Conservation (phyloP, 805 yeast species). For the Metschnikowia dekortorum region DNA sequence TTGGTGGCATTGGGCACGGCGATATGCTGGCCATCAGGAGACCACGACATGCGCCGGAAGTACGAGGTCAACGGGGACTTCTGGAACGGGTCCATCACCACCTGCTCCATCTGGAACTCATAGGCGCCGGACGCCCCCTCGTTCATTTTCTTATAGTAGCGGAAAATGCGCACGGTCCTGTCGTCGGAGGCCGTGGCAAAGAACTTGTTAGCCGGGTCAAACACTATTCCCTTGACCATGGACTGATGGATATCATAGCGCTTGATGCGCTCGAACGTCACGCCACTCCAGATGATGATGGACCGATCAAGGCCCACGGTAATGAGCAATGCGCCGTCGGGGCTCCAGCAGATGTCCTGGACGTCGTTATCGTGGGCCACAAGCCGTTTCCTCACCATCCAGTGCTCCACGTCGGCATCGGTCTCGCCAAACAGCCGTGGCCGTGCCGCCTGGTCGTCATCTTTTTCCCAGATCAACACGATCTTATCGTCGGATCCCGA, state of each 20-base stretch:
- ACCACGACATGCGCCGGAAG: conserved; percentile 82
- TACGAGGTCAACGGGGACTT: conserved; percentile 91
- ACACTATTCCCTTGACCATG: conserved; percentile 92
- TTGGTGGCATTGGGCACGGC: conserved; percentile 85
- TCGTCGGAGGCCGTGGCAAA: conserved; percentile 98
- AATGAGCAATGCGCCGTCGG: conserved; percentile 84
- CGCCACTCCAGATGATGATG: conserved; percentile 89
- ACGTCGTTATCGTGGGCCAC: conserved; percentile 98
- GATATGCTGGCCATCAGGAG: conserved; percentile 84
- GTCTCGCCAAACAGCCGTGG: conserved; percentile 64
- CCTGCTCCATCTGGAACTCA: conserved; percentile 81
- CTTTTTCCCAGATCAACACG: conserved; percentile 87
- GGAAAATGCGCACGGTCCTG: conserved; percentile 79
- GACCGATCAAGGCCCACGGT: conserved; percentile 94
- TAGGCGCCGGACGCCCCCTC: conserved; percentile 52
- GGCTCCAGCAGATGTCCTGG: conserved; percentile 98
- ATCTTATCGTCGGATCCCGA: conserved; percentile 95
- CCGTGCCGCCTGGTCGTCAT: conserved; percentile 58
- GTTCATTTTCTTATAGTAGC: conserved; percentile 65
- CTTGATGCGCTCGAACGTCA: conserved; percentile 84
- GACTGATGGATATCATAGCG: conserved; percentile 91
- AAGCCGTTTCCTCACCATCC: conserved; percentile 88
- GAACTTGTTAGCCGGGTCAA: conserved; percentile 97
- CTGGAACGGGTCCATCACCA: conserved; percentile 77
- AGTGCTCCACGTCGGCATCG: conserved; percentile 75